These are phyloP conservation scores for Boletus edulis DNA, from an alignment of 768 basidiomycete genomes.

Conservation along the genomic window DNA sequence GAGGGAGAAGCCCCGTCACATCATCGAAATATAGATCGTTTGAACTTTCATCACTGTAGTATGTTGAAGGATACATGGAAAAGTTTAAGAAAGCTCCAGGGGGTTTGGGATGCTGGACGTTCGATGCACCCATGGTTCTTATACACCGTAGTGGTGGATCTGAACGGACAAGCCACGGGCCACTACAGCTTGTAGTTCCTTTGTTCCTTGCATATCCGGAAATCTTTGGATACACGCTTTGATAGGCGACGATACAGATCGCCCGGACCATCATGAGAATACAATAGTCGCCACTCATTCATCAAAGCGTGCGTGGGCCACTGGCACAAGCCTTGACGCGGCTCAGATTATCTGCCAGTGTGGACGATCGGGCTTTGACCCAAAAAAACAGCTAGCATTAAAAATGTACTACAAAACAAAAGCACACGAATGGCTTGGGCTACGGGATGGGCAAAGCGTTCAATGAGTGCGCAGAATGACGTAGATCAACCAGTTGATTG, in stretches of 20 bases:
- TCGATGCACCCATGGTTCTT: conserved; percentile 4
- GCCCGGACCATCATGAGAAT: neutral
- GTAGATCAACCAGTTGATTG: neutral
- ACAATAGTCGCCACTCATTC: conserved; percentile 2
- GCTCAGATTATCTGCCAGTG: neutral
- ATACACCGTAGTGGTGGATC: conserved; percentile 8
- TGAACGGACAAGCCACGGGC: conserved; percentile 13
- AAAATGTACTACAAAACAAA: neutral
- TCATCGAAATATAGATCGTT: neutral
- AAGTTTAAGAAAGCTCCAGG: neutral
- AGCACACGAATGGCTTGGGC: neutral
- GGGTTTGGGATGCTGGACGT: neutral
- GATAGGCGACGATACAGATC: conserved; percentile 11
- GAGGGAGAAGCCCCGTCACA: neutral
- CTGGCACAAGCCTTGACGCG: too few species aligned
- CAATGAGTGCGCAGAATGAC: neutral
- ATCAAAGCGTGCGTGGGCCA: neutral
- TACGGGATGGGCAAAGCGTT: neutral
- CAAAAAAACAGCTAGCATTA: neutral
- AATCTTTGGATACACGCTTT: conserved; percentile 8
- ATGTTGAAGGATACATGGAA: conserved; percentile 4
- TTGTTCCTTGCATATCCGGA: conserved; percentile 16
- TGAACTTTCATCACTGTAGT: neutral
- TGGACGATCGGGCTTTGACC: conserved; percentile 1
- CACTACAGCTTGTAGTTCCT: conserved; percentile 13